Percentiles rank a stretch among this genome's conserved stretches.
phyloP scores from a whole-genome alignment of 2,329 filamentous ascomycete species.

The Aspergillus sp. region DNA sequence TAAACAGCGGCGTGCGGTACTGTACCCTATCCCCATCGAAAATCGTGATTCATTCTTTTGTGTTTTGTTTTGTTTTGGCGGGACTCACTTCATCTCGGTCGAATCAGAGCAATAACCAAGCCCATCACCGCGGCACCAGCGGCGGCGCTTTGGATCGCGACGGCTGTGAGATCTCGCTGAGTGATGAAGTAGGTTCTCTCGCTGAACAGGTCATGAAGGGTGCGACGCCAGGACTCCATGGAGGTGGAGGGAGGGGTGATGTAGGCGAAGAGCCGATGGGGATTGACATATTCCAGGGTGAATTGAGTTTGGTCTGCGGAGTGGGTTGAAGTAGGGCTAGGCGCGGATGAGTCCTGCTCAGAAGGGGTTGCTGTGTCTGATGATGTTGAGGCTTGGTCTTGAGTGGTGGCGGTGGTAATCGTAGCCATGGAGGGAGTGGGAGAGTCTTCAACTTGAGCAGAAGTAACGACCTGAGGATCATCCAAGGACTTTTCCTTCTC shows the following conservation, averaged over 20 bases:
- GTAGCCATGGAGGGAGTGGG: too few relatives aligned
- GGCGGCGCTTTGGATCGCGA: slow-evolving; percentile 59
- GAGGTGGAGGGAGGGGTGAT: slow-evolving; percentile 19
- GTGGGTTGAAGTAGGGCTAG: too few relatives aligned
- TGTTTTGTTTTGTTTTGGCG: too few relatives aligned
- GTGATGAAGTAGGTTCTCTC: slow-evolving; percentile 56
- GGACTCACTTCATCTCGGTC: slow-evolving; percentile 30
- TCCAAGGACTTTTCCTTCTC: slow-evolving; percentile 52
- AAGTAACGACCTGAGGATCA: neutral
- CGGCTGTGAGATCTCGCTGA: slow-evolving; percentile 62
- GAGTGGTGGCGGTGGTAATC: neutral
- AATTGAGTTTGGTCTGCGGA: neutral
- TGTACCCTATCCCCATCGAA: too few relatives aligned
- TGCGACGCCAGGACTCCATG: slow-evolving; percentile 42
- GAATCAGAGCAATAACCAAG: slow-evolving; percentile 43
- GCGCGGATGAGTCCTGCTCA: neutral
- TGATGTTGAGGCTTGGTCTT: neutral
- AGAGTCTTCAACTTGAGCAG: too few relatives aligned
- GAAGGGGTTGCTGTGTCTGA: neutral
- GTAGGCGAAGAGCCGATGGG: slow-evolving; percentile 12
- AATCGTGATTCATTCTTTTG: too few relatives aligned
- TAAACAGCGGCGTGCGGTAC: too few relatives aligned
- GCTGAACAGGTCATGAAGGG: slow-evolving; percentile 54
- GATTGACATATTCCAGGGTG: slow-evolving; percentile 13
- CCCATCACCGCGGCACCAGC: slow-evolving; percentile 57